Evolutionary conservation across 2,329 filamentous ascomycete genomes (phyloP), one percentile per base, ranked within the genome.

Genomic region (Macroventuria anomochaeta): DNA sequence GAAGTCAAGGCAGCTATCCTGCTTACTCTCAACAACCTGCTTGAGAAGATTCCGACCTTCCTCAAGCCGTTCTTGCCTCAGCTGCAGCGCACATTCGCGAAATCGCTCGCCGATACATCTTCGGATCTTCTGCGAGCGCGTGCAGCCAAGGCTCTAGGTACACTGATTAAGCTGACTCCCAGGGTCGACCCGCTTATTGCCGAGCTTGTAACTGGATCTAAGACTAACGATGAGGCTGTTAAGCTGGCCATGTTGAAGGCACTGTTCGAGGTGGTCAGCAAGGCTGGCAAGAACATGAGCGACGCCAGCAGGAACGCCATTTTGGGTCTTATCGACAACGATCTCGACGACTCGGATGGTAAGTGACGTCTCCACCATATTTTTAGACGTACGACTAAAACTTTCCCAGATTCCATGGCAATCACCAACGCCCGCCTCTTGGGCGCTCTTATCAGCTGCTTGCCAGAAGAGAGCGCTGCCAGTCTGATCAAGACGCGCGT

Each of bases 11-110:
- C 91, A 56, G 95, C 95, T 34, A 96, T 99, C 72, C 81, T 99
- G 57, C 83, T 96, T 47, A 96, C 95, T 0, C 85, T 99, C 62
- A 97, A 97, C 79, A 96, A 96, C 65, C 80, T 99, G 25, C 81
- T 99, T 31, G 92, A 96, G 76, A 99, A 97, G 83, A 97, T 99
- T 74, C 95, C 95, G 0, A 85, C 89, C 8, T 93, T 96, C 64
- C 83, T 99, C 57, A 97, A 97, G 77, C 95, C 95, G 3, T 99
- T 99, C 84, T 78, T 99, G 71, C 95, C 95, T 8, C 95, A 99
- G 72, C 83, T 99, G 46, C 95, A 99, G 76, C 86, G 95, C 56
- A 99, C 95, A 0, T 99, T 99, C 78, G 93, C 95, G 53, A 96
- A 97, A 77, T 93, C 93, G 34, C 83, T 99, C 42, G 95, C 95